These are phyloP conservation scores for Suillus placidus DNA, from an alignment of 768 basidiomycete species.

Conservation along the genomic window DNA sequence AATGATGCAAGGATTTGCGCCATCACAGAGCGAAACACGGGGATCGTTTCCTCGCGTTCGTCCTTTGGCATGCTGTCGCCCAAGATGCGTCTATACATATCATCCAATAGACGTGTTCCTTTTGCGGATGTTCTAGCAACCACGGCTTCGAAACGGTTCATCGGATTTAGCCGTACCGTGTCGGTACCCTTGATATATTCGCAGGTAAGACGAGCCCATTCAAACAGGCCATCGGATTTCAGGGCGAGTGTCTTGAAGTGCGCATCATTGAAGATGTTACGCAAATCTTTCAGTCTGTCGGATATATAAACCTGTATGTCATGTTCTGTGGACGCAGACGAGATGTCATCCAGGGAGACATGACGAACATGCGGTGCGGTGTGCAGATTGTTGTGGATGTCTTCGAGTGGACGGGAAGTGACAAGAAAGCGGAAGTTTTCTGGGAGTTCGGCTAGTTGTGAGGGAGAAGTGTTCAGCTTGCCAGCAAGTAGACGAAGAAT, in stretches of 20 bases:
- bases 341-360: not conserved
- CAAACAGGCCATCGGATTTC: slow-evolving; percentile 12
- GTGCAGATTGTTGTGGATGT: not conserved
- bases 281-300: not conserved
- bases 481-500: not conserved
- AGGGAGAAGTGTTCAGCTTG: not conserved
- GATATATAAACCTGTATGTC: slow-evolving; percentile 11
- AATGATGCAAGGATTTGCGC: too few relatives aligned
- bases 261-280: not conserved
- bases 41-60: not conserved
- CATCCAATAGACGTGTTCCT: slow-evolving; percentile 9
- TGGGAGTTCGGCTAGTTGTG: not conserved
- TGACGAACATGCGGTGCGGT: not conserved
- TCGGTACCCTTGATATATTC: slow-evolving; percentile 10
- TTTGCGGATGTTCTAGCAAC: not conserved
- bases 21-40: too few relatives aligned
- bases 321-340: not conserved
- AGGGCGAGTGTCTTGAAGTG: not conserved
- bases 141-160: not conserved
- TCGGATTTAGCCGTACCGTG: not conserved
- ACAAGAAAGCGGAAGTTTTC: not conserved
- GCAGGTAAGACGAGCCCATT: slow-evolving; percentile 15
- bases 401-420: not conserved
- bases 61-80: slow-evolving; percentile 1
- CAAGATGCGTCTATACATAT: slow-evolving; percentile 9